These are phyloP conservation scores for Groenewaldozyma sp. DNA, from an alignment of 1,139 yeast species.

Conservation along the genomic window DNA sequence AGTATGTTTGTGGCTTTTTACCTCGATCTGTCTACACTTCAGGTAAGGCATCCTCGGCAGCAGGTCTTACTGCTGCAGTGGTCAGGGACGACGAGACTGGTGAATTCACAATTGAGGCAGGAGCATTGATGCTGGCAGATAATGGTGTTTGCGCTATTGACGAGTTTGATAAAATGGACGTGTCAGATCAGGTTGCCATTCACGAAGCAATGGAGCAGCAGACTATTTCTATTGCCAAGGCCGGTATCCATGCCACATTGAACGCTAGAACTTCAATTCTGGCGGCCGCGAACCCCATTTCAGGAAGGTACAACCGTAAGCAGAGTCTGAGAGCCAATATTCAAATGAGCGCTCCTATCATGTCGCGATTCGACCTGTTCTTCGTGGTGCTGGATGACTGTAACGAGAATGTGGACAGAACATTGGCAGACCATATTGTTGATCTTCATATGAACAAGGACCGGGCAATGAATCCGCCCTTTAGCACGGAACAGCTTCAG, in stretches of 20 bases:
- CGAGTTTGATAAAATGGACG: constrained; percentile 97
- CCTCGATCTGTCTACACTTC: constrained; percentile 96
- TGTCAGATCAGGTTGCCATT: constrained; percentile 93
- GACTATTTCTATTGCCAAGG: constrained; percentile 94
- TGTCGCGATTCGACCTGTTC: constrained; percentile 95
- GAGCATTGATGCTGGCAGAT: constrained; percentile 97
- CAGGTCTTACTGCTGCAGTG: constrained; percentile 97
- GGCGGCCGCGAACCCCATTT: constrained; percentile 97
- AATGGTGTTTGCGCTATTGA: constrained; percentile 98
- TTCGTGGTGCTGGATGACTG: constrained; percentile 94
- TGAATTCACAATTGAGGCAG: constrained; percentile 96
- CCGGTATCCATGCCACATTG: constrained; percentile 95
- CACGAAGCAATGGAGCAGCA: constrained; percentile 99
- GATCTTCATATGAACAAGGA: constrained; percentile 88
- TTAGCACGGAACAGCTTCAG: constrained; percentile 76
- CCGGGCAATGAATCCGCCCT: constrained; percentile 85
- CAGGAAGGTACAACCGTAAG: constrained; percentile 89
- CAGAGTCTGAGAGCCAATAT: constrained; percentile 76
- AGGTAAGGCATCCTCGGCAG: constrained; percentile 98
- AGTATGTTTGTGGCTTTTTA: constrained; percentile 83
- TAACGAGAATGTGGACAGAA: constrained; percentile 82
- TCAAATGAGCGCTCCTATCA: constrained; percentile 98
- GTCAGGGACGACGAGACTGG: constrained; percentile 97
- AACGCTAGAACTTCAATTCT: constrained; percentile 93
- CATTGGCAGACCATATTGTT: constrained; percentile 86